Conservation (phyloP, 2,329 filamentous ascomycete species). For the Aurifilum marmelostoma region DNA sequence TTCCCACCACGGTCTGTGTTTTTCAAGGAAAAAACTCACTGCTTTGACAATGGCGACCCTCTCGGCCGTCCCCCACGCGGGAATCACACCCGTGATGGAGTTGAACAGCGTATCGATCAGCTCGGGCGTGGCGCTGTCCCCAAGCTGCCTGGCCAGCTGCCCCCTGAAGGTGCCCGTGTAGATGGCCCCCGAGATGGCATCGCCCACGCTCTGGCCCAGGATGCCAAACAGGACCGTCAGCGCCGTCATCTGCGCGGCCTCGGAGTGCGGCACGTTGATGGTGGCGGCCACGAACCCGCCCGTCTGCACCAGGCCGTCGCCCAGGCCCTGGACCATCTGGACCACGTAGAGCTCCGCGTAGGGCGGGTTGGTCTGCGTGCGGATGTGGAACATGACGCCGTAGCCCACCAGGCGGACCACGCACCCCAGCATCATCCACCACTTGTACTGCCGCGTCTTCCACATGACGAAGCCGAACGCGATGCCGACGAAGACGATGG, state of each 20-base stretch:
- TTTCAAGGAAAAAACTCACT: constrained; percentile 33
- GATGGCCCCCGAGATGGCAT: constrained; percentile 51
- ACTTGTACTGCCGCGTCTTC: constrained; percentile 49
- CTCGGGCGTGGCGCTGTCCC: constrained; percentile 35
- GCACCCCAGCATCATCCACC: constrained; percentile 45
- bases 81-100: constrained; percentile 48
- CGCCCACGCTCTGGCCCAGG: constrained; percentile 43
- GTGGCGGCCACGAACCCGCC: constrained; percentile 48
- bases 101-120: constrained; percentile 46
- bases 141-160: constrained; percentile 42
- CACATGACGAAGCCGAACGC: constrained; percentile 46
- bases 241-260: constrained; percentile 53
- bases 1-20: neutral
- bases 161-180: constrained; percentile 51
- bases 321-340: constrained; percentile 52
- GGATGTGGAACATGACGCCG: constrained; percentile 53
- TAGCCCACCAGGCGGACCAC: constrained; percentile 51
- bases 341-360: constrained; percentile 50
- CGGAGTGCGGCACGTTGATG: constrained; percentile 47
- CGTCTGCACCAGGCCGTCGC: constrained; percentile 48
- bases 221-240: constrained; percentile 48
- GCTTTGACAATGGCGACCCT: constrained; percentile 47
- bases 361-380: constrained; percentile 45
- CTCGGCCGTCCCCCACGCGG: constrained; percentile 45
- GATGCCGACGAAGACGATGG: constrained; percentile 47